Conservation (phyloP, 2,329 filamentous ascomycete genomes). For the Penicillium hordei region DNA sequence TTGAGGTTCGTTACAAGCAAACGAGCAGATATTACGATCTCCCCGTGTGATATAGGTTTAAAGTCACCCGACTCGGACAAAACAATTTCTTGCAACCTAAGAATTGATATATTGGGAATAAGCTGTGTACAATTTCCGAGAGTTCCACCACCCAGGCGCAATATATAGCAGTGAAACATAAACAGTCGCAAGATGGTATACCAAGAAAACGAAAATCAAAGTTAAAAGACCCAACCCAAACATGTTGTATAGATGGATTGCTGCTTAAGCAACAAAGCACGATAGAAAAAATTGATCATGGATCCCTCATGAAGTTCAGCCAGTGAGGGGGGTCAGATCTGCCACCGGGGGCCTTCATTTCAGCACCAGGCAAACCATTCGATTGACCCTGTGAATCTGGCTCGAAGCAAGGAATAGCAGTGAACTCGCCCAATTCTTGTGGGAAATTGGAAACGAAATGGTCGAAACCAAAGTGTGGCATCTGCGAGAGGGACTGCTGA, state of each 20-base stretch:
- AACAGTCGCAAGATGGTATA: slow-evolving; percentile 20
- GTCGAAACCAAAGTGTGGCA: slow-evolving; percentile 40
- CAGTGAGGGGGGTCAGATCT: slow-evolving; percentile 32
- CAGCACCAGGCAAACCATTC: slow-evolving; percentile 17
- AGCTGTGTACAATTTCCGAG: not conserved
- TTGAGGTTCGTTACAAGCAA: not conserved
- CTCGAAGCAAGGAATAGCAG: slow-evolving; percentile 43
- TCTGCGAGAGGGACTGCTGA: slow-evolving; percentile 31
- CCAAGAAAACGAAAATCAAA: slow-evolving; percentile 10
- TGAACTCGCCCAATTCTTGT: slow-evolving; percentile 43
- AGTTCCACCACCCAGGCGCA: not conserved
- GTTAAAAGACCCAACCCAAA: not conserved
- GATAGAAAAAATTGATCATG: not conserved
- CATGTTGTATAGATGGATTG: not conserved
- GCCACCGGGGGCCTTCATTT: slow-evolving; percentile 25
- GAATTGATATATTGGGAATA: not conserved
- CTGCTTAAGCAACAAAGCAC: slow-evolving; percentile 3
- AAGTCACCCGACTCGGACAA: not conserved
- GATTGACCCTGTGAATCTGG: slow-evolving; percentile 29
- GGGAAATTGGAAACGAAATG: slow-evolving; percentile 44
- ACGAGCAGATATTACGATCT: not conserved
- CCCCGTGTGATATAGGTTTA: not conserved
- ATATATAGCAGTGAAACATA: not conserved
- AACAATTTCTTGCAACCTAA: not conserved
- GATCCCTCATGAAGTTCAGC: slow-evolving; percentile 38